Base-by-base conservation (phyloP, 2,329 filamentous ascomycete genomes). In the Aspergillus sp. region DNA sequence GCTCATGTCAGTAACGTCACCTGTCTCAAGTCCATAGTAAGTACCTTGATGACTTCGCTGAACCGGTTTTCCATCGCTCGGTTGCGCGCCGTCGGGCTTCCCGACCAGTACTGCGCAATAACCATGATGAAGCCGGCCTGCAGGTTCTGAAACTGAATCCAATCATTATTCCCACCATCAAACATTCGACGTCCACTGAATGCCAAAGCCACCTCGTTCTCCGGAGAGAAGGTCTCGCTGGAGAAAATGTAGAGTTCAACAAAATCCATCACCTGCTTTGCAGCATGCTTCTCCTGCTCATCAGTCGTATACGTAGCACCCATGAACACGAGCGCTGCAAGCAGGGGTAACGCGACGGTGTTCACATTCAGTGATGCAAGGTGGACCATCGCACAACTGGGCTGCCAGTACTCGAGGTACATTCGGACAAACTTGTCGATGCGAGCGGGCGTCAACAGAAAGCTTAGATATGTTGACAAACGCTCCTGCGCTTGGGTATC, bases 401-500 rank as follows among this genome's bases (percentile, higher is more conserved):
- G 74, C 36, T 82, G 79, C 75, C 80, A 81, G 59, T 75, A 76
- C 39, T 75, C 74, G 58, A 81, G 81, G 57, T 80, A 82, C 3
- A 80, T 66, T 1, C 68, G 66, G 3, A 78, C 65, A 57, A 77
- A 80, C 59, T 76, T 79, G 13, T 72, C 72, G 32, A 81, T 78
- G 25, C 74, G 75, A 0, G 71, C 70, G 1, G 77, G 76, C 0
- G 74, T 79, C 32, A 81, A 69, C 8, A 81, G 63, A 48, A 73
- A 78, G 27, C 74, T 74, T 3, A 80, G 66, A 39, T 75, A 73
- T 8, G 71, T 66, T 5, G 75, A 75, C 13, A 81, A 67, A 51
- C 78, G 75, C 23, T 76, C 72, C 30, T 79, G 75, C 3, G 73
- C 64, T 30, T 77, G 75, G 3, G 69, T 57, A 53, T 75, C 75